Evolutionary conservation across 495 filamentous ascomycete species (phyloP), one percentile per base, ranked within the genome.

Genomic region (Daldinia vernicosa): DNA sequence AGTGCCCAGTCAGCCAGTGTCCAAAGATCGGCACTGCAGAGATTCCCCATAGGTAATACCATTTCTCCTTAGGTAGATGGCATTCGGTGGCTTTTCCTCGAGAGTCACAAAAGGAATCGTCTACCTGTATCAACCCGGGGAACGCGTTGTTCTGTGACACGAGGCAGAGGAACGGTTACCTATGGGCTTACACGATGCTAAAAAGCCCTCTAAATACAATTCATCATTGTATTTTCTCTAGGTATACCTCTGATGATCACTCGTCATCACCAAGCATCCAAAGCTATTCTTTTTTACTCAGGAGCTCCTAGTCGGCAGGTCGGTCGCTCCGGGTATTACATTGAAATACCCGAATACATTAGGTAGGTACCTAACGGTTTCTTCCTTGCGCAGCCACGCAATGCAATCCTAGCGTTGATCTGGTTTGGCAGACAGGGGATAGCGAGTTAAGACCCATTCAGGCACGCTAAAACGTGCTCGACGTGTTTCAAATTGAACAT

Each of bases 401-500:
- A 69, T 69, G 51, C 28, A 64, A 72, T 67, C 69, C 69, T 45
- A 22, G 69, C 60, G 64, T 72, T 68, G 70, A 68, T 72, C 70
- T 60, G 55, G 67, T 62, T 14, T 59, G 37, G 30, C 50, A 30
- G 32, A 52, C 64, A 68, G 61, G 70, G 70, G 60, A 30, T 22
- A 32, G 17, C 60, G 50, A 67, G 50, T 68, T 43, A 59, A 52
- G 22, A 37, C 19, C 53, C 33, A 64, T 52, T 63, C 54, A 43
- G 60, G 50, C 35, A 17, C 61, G 60, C 70, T 69, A 64, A 69
- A 65, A 65, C 66, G 70, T 69, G 70, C 69, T 73, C 69, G 61
- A 65, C 66, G 70, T 69, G 70, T 73, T 73, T 73, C 66, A 73
- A 65, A 56, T 73, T 69, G 61, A 63, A 73, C 33, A 66, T 66